Conservation (phyloP, 495 filamentous ascomycete species). For the Filosporella fistucella region DNA sequence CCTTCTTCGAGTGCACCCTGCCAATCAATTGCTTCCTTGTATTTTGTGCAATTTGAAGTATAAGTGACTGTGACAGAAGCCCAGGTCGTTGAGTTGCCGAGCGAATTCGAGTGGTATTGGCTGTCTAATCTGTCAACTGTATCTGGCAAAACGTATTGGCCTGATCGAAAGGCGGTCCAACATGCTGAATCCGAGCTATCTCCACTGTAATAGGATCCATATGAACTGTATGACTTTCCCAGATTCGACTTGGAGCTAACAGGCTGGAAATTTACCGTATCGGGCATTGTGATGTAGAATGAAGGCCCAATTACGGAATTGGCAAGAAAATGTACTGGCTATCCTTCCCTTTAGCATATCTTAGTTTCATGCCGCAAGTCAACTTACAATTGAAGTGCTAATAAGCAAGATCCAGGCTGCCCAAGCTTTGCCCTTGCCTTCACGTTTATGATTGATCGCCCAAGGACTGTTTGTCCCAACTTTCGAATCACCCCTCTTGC, state of each 20-base stretch:
- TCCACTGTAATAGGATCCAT: background rate
- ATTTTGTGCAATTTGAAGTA: background rate
- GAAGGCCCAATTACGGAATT: conserved; percentile 9
- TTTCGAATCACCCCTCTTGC: conserved; percentile 8
- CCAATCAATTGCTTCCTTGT: background rate
- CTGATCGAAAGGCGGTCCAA: conserved; percentile 5
- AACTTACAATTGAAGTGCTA: conserved; percentile 5
- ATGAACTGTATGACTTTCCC: background rate
- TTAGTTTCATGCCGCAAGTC: background rate
- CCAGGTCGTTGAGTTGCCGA: conserved; percentile 8
- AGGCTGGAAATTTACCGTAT: background rate
- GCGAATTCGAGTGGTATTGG: background rate
- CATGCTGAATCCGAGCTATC: background rate
- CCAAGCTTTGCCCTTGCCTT: conserved; percentile 6
- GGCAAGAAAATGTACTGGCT: conserved; percentile 7
- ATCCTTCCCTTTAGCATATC: background rate
- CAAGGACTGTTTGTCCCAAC: conserved; percentile 10
- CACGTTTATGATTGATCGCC: conserved; percentile 5
- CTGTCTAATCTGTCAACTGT: background rate
- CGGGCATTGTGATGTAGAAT: conserved; percentile 5
- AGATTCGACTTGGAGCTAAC: no score
- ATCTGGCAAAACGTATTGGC: background rate
- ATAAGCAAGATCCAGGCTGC: conserved; percentile 4
- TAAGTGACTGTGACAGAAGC: background rate
- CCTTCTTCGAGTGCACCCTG: background rate